Evolutionary conservation across 225 moss, liverwort and hornwort genomes (phyloP).

Genomic region (Marchantia paleacea): DNA sequence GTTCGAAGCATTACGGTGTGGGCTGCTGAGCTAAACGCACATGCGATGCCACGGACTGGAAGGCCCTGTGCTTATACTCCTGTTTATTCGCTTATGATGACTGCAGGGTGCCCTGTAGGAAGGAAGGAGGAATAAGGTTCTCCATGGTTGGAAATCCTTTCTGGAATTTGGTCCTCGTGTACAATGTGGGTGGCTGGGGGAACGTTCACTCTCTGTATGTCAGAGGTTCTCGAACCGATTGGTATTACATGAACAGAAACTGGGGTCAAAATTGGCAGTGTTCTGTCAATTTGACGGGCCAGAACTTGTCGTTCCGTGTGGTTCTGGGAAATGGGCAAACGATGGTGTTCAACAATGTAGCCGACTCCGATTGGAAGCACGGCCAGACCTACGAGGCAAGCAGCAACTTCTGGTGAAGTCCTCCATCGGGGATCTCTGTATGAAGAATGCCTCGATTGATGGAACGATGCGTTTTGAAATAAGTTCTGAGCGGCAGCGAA

Average conservation of each 20-base stretch:
- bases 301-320: slow-evolving; percentile 31
- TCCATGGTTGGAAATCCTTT: slow-evolving; percentile 6
- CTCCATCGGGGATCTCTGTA: background rate
- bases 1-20: too few relatives aligned
- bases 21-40: too few relatives aligned
- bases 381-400: slow-evolving; percentile 22
- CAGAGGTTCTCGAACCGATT: background rate
- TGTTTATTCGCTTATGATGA: background rate
- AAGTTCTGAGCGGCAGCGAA: background rate
- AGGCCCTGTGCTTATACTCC: background rate
- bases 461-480: background rate
- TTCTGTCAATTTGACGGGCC: slow-evolving; percentile 9
- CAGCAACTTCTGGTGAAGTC: background rate
- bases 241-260: slow-evolving; percentile 23
- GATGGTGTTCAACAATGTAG: background rate
- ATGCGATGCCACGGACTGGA: too few relatives aligned
- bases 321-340: background rate
- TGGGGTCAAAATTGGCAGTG: slow-evolving; percentile 40
- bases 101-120: slow-evolving; percentile 3
- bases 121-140: slow-evolving; percentile 19
- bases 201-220: background rate
- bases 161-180: slow-evolving; percentile 8
- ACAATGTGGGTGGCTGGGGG: slow-evolving; percentile 8
- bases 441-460: background rate
- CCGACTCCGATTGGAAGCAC: slow-evolving; percentile 18